Conservation (phyloP, 805 yeast genomes). For the Yarrowia yakushimensis region DNA sequence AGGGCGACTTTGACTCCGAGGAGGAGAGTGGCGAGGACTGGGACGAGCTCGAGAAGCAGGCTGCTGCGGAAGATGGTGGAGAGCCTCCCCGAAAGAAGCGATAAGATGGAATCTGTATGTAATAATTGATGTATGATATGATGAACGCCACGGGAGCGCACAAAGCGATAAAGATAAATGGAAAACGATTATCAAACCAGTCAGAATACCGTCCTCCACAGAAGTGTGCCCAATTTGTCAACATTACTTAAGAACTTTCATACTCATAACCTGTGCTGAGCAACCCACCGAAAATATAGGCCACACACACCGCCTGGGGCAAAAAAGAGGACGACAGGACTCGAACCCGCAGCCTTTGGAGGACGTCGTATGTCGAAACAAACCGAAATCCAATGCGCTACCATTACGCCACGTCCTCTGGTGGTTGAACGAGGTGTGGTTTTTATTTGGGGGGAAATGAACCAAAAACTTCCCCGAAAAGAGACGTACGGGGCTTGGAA, state of each 20-base stretch:
- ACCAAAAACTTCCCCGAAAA: too few relatives aligned
- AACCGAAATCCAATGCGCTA: conserved; percentile 9
- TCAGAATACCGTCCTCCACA: too few relatives aligned
- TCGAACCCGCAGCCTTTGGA: conserved; percentile 15
- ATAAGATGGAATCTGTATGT: not conserved
- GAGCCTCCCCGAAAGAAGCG: conserved; percentile 34
- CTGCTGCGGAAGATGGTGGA: conserved; percentile 41
- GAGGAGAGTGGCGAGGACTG: conserved; percentile 45
- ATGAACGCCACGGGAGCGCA: too few relatives aligned
- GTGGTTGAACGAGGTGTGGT: not conserved
- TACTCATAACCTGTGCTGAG: too few relatives aligned
- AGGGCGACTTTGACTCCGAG: conserved; percentile 39
- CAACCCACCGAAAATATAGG: not conserved
- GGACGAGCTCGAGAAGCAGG: conserved; percentile 61
- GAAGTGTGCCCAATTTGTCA: too few relatives aligned
- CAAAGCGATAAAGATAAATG: too few relatives aligned
- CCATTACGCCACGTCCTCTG: conserved; percentile 12
- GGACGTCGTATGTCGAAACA: not conserved
- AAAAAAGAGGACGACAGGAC: not conserved
- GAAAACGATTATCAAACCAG: too few relatives aligned
- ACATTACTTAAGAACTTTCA: too few relatives aligned
- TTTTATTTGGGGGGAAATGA: not conserved
- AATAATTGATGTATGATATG: too few relatives aligned
- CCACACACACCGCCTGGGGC: too few relatives aligned
- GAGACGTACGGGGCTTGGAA: too few relatives aligned